A percentile compares a stretch with the other conserved stretches of the same genome.
phyloP scores from a whole-genome alignment of 2,329 filamentous ascomycete genomes.

The Monilinia polystroma region DNA sequence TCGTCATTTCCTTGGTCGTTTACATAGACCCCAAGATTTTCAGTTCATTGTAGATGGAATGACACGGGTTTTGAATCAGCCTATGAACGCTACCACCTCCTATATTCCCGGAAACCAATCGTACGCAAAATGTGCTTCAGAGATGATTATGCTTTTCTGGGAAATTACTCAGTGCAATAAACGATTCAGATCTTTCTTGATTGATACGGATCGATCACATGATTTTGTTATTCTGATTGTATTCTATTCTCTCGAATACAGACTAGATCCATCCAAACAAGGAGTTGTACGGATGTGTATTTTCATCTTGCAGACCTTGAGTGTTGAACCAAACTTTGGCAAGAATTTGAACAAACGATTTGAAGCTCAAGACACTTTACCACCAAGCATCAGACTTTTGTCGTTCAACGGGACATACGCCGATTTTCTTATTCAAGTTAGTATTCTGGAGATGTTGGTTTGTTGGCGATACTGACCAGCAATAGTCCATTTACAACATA shows the following conservation, averaged over 20 bases:
- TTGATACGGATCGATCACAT: conserved; percentile 89
- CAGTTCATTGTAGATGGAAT: conserved; percentile 96
- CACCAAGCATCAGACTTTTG: conserved; percentile 73
- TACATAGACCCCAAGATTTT: conserved; percentile 94
- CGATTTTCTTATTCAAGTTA: conserved; percentile 86
- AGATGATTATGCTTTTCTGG: conserved; percentile 98
- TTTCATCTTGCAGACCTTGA: conserved; percentile 93
- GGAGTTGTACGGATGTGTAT: conserved; percentile 95
- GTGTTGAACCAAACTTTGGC: conserved; percentile 88
- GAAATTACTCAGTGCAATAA: conserved; percentile 97
- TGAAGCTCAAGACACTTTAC: conserved; percentile 83
- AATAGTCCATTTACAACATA: conserved; percentile 81
- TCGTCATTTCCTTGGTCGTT: conserved; percentile 74
- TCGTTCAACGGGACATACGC: conserved; percentile 89
- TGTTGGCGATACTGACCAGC: conserved; percentile 33
- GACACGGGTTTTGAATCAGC: conserved; percentile 87
- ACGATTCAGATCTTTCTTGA: conserved; percentile 92
- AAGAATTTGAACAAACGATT: conserved; percentile 87
- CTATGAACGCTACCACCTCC: conserved; percentile 81
- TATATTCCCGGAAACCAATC: conserved; percentile 83
- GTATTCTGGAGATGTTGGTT: conserved; percentile 38
- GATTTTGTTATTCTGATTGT: conserved; percentile 89
- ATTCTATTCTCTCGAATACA: conserved; percentile 91
- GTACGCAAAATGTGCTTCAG: conserved; percentile 81
- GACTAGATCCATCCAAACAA: conserved; percentile 81